Evolutionary conservation across 331 rosid species (phyloP).

Genomic region (Stylosanthes scabra): DNA sequence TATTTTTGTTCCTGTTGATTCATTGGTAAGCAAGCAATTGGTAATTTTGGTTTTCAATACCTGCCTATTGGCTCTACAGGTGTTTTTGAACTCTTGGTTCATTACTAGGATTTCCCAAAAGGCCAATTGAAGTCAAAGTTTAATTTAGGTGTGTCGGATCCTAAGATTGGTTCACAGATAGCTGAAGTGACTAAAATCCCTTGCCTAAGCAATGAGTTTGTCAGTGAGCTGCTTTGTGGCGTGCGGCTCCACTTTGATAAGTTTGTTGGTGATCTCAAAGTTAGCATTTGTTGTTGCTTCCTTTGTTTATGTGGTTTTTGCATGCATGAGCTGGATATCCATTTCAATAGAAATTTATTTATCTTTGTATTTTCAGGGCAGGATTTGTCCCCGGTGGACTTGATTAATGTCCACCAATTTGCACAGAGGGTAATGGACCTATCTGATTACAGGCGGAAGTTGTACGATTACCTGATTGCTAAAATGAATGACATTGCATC

Average conservation of each 20-base stretch:
- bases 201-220: conserved; percentile 78
- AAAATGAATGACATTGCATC: conserved; percentile 92
- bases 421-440: conserved; percentile 88
- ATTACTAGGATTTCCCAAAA: conserved; percentile 17
- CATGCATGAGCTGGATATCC: background rate
- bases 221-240: conserved; percentile 73
- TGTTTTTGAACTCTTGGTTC: too few species aligned
- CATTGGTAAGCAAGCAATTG: background rate
- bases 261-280: conserved; percentile 77
- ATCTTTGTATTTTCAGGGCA: conserved; percentile 60
- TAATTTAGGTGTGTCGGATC: conserved; percentile 66
- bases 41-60: conserved; percentile 23
- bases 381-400: conserved; percentile 81
- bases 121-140: conserved; percentile 72
- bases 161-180: conserved; percentile 76
- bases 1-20: conserved; percentile 8
- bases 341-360: background rate
- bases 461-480: conserved; percentile 72
- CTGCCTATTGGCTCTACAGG: background rate
- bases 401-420: conserved; percentile 86
- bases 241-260: conserved; percentile 67
- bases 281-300: conserved; percentile 31
- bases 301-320: background rate
- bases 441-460: conserved; percentile 73
- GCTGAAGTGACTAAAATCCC: conserved; percentile 73